Evolutionary conservation across 2,329 filamentous ascomycete genomes (phyloP).

Genomic region (Trichoderma atroviride): DNA sequence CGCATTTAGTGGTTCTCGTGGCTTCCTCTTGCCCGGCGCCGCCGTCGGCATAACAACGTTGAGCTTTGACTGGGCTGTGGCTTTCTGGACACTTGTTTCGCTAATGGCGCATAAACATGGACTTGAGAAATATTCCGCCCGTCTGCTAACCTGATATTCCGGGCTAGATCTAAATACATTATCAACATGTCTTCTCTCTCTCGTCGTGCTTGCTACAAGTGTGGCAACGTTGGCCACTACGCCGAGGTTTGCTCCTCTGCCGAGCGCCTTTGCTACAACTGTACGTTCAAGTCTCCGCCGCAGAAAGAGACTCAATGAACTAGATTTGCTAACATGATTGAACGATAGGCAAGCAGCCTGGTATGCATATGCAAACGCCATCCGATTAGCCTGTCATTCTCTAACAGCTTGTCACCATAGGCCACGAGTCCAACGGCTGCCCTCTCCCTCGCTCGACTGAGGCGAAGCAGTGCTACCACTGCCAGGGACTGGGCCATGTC

Average conservation of each 20-base stretch:
- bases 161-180: conserved; percentile 31
- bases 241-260: conserved; percentile 95
- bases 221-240: conserved; percentile 80
- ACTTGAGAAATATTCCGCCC: background rate
- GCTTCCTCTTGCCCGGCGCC: background rate
- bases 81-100: background rate
- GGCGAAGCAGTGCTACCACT: conserved; percentile 99
- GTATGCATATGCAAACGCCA: conserved; percentile 41
- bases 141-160: conserved; percentile 50
- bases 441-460: conserved; percentile 95
- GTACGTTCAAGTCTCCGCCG: conserved; percentile 55
- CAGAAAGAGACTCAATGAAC: background rate
- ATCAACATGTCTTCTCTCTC: conserved; percentile 74
- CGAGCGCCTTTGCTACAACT: conserved; percentile 99
- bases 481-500: conserved; percentile 96
- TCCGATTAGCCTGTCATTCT: background rate
- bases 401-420: conserved; percentile 37
- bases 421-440: conserved; percentile 97
- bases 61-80: conserved; percentile 12
- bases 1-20: background rate
- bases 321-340: conserved; percentile 31
- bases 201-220: conserved; percentile 82
- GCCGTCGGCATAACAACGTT: background rate
- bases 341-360: conserved; percentile 74
- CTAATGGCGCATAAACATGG: background rate